phyloP scores from a whole-genome alignment of 140 eudicot species.

The Flaveria floridana region DNA sequence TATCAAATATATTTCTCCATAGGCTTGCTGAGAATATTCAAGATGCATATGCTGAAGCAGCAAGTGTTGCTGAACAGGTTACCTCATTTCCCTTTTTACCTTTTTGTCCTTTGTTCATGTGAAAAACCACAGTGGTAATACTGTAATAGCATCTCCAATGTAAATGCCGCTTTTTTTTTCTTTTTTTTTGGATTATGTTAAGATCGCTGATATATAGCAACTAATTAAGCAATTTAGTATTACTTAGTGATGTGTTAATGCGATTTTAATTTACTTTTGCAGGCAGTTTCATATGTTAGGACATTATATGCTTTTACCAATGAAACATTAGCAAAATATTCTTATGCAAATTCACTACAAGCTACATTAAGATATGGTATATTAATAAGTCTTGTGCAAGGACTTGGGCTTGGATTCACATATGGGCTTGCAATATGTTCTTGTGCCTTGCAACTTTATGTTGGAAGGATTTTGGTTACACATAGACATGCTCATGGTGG shows the following conservation, averaged over 20 bases:
- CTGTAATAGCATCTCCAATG: conserved; percentile 8
- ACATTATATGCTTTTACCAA: conserved; percentile 89
- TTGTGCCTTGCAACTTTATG: conserved; percentile 97
- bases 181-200: background rate
- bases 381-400: conserved; percentile 96
- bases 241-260: conserved; percentile 1
- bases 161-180: background rate
- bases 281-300: conserved; percentile 86
- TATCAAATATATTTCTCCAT: conserved; percentile 93
- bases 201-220: background rate
- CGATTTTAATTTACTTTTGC: conserved; percentile 29
- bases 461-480: conserved; percentile 82
- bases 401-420: conserved; percentile 98
- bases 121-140: background rate
- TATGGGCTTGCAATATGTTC: conserved; percentile 98
- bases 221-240: background rate
- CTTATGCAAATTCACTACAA: conserved; percentile 91
- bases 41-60: conserved; percentile 99
- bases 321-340: conserved; percentile 91
- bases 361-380: conserved; percentile 96
- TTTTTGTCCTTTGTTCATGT: background rate
- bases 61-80: conserved; percentile 99
- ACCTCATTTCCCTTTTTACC: background rate
- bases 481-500: conserved; percentile 89
- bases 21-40: conserved; percentile 98